Evolutionary conservation across 148 eudicot species (phyloP).

Genomic region (Suaeda aralocaspica): DNA sequence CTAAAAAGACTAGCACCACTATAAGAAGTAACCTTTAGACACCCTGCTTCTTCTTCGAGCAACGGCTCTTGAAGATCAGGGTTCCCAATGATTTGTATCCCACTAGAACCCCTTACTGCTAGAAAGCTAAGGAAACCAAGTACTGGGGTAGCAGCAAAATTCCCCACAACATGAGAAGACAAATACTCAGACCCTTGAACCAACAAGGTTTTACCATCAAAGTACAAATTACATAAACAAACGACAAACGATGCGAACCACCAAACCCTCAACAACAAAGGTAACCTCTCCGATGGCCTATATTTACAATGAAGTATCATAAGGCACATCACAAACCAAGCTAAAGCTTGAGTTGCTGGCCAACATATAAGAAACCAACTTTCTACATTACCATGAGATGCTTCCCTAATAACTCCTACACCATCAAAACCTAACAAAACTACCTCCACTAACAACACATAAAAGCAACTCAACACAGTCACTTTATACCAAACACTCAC

Average conservation of each 20-base stretch:
- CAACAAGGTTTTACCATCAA: slow-evolving; percentile 55
- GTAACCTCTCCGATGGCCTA: slow-evolving; percentile 56
- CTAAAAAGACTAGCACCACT: slow-evolving; percentile 79
- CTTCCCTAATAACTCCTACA: slow-evolving; percentile 43
- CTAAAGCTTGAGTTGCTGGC: slow-evolving; percentile 64
- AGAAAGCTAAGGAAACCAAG: slow-evolving; percentile 73
- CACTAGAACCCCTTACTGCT: slow-evolving; percentile 67
- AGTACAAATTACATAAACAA: slow-evolving; percentile 57
- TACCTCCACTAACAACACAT: slow-evolving; percentile 60
- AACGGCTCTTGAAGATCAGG: slow-evolving; percentile 86
- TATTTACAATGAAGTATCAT: slow-evolving; percentile 62
- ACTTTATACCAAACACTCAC: slow-evolving; percentile 54
- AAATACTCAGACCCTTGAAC: slow-evolving; percentile 50
- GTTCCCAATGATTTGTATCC: slow-evolving; percentile 52
- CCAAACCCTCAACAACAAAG: slow-evolving; percentile 74
- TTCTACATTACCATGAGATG: slow-evolving; percentile 39
- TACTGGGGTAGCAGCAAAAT: slow-evolving; percentile 58
- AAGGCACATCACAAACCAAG: slow-evolving; percentile 86
- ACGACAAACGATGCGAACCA: slow-evolving; percentile 71
- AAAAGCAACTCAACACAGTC: slow-evolving; percentile 68
- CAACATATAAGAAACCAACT: slow-evolving; percentile 52
- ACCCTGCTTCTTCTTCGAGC: slow-evolving; percentile 83
- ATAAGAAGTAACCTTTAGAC: slow-evolving; percentile 83
- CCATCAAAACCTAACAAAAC: slow-evolving; percentile 71
- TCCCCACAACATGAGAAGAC: slow-evolving; percentile 64